Evolutionary conservation across 2,329 filamentous ascomycete species (phyloP), one percentile per base, ranked within the genome.

Genomic region (Stylonectria norvegica): DNA sequence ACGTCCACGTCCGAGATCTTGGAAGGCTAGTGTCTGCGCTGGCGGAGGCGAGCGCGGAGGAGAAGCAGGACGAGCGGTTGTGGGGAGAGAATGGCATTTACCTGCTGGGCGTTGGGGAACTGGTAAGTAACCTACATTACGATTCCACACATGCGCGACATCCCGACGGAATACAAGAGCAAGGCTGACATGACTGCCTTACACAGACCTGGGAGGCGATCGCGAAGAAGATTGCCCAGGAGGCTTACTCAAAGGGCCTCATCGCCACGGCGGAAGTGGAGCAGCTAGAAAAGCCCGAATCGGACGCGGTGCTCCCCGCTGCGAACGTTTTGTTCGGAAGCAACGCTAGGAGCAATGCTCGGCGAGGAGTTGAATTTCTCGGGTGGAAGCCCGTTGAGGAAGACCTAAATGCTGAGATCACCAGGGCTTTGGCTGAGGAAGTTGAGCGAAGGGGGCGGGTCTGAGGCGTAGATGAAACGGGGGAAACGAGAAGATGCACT

Each of bases 301-400:
- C 70, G 2, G 64, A 72, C 31, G 62, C 66, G 12, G 56, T 72
- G 12, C 60, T 67, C 1, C 61, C 65, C 0, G 66, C 65, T 33
- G 75, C 75, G 8, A 63, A 66, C 29, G 61, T 75, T 5, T 61
- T 74, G 5, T 80, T 76, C 64, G 79, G 79, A 0, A 69, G 71
- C 34, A 83, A 83, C 47, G 79, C 78, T 10, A 62, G 73, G 43
- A 70, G 71, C 20, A 68, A 62, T 38, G 72, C 78, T 0, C 64
- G 67, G 35, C 67, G 79, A 22, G 79, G 68, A 5, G 70, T 63
- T 28, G 69, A 75, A 49, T 46, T 79, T 29, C 51, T 83, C 6
- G 72, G 70, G 0, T 84, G 79, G 80, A 64, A 66, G 35, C 75
- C 78, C 0, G 62, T 57, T 15, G 64, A 70, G 48, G 66, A 66